Conservation (phyloP, 192 early-diverging fungal genomes). For the Polychytrium aggregatum region DNA sequence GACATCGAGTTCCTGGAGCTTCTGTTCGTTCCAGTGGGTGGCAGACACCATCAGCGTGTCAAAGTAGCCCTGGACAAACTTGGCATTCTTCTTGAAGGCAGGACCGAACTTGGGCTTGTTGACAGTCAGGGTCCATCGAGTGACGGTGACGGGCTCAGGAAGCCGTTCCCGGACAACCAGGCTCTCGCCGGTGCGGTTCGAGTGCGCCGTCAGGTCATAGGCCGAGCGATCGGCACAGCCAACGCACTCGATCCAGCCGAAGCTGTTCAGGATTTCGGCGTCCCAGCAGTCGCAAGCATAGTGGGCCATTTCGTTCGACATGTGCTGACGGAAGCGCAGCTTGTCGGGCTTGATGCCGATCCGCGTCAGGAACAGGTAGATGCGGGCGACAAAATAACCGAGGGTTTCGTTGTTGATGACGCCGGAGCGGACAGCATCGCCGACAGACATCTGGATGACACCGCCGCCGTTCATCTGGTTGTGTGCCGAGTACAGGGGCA, state of each 20-base stretch:
- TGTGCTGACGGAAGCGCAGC: conserved; percentile 96
- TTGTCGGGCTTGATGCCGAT: conserved; percentile 80
- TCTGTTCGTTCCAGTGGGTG: conserved; percentile 28
- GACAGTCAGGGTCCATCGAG: conserved; percentile 72
- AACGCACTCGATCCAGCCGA: conserved; percentile 99
- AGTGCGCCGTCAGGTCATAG: conserved; percentile 89
- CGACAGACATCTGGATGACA: conserved; percentile 65
- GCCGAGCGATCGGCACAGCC: conserved; percentile 99
- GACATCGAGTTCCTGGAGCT: conserved; percentile 44
- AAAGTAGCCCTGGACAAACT: conserved; percentile 73
- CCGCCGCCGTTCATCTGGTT: conserved; percentile 71
- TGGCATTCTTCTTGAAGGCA: conserved; percentile 82
- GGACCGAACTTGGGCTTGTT: conserved; percentile 88
- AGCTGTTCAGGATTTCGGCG: conserved; percentile 87
- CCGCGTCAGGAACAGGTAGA: conserved; percentile 77
- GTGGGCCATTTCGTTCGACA: conserved; percentile 99
- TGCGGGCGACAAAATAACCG: conserved; percentile 95
- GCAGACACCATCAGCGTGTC: conserved; percentile 26
- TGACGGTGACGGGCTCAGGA: conserved; percentile 64
- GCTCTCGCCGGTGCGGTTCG: conserved; percentile 80
- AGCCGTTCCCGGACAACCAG: conserved; percentile 85
- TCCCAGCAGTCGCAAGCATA: conserved; percentile 95
- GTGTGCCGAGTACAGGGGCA: conserved; percentile 65
- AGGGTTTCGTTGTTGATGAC: conserved; percentile 95
- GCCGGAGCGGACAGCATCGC: conserved; percentile 78